phyloP scores from a whole-genome alignment of 73 alveolate species.

The Paramecium octaurelia region DNA sequence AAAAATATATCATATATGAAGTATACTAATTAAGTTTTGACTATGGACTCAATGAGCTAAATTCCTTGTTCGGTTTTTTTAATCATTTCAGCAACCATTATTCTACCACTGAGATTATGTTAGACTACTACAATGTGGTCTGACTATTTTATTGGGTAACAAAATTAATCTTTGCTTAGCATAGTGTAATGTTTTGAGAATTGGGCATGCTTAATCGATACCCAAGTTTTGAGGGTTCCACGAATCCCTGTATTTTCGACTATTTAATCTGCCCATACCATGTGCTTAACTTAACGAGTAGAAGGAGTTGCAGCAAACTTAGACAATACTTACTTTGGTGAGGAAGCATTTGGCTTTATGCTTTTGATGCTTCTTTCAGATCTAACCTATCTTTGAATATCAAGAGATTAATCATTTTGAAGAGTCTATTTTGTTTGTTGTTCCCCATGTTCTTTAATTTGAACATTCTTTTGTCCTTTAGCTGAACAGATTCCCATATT shows the following conservation, averaged over 20 bases:
- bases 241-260: neutral
- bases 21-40: neutral
- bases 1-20: neutral
- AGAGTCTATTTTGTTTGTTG: neutral
- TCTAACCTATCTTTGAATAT: neutral
- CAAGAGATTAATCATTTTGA: neutral
- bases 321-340: neutral
- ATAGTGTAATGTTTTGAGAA: neutral
- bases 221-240: neutral
- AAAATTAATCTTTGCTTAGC: neutral
- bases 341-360: neutral
- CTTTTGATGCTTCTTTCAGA: neutral
- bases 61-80: neutral
- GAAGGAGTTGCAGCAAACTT: slow-evolving; percentile 6
- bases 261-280: neutral
- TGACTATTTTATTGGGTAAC: neutral
- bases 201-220: neutral
- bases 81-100: neutral
- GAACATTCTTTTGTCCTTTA: neutral
- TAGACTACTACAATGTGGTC: neutral
- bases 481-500: slow-evolving; percentile 38
- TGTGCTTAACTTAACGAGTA: neutral
- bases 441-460: neutral
- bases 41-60: neutral
- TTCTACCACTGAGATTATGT: slow-evolving; percentile 3